phyloP scores from a whole-genome alignment of 208 protist genomes.

The Strigomonas culicis region DNA sequence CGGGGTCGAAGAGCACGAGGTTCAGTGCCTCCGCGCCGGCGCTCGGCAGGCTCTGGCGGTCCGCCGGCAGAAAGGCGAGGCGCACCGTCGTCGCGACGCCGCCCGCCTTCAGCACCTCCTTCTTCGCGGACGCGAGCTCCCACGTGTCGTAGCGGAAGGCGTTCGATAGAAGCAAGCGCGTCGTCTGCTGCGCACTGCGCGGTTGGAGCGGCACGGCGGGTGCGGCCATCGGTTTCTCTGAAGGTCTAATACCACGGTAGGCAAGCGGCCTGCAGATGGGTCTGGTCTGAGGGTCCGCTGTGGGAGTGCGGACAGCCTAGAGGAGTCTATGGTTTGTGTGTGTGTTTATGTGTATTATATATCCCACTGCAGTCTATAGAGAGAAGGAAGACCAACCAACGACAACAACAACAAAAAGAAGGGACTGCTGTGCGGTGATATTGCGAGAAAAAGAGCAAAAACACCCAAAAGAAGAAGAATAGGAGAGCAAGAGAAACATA shows the following conservation, averaged over 20 bases:
- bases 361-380: no score
- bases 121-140: slow-evolving; percentile 48
- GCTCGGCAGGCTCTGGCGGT: slow-evolving; percentile 20
- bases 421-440: neutral
- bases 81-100: slow-evolving; percentile 33
- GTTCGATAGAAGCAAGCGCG: slow-evolving; percentile 76
- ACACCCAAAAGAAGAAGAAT: neutral
- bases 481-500: neutral
- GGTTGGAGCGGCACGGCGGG: slow-evolving; percentile 22
- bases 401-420: slow-evolving; percentile 9
- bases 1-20: slow-evolving; percentile 64
- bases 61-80: slow-evolving; percentile 26
- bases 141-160: slow-evolving; percentile 86
- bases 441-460: slow-evolving; percentile 11
- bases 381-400: slow-evolving; percentile 10
- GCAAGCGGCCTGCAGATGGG: no score
- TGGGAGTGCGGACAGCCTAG: neutral
- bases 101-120: slow-evolving; percentile 30
- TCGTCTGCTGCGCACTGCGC: slow-evolving; percentile 80
- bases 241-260: no score
- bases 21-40: slow-evolving; percentile 47
- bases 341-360: no score
- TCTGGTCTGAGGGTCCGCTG: no score
- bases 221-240: no score
- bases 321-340: neutral